Evolutionary conservation across 441 rosid species (phyloP).

Genomic region (Flueggea neowawraea): DNA sequence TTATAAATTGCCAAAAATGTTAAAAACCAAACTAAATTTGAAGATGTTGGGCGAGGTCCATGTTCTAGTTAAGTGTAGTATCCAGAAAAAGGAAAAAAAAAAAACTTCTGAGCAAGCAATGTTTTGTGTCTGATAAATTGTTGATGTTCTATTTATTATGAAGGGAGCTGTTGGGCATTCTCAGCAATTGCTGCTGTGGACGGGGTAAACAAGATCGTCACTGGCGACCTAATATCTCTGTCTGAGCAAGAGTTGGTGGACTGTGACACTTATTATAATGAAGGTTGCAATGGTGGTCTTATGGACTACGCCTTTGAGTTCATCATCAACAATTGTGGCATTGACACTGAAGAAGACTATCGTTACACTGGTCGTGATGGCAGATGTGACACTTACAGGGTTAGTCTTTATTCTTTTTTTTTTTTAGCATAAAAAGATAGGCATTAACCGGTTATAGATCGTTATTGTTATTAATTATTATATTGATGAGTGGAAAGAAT

Average conservation of each 20-base stretch:
- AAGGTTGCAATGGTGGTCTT: conserved; percentile 92
- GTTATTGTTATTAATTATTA: too few species aligned
- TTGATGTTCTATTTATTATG: conserved; percentile 9
- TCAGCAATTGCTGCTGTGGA: conserved; percentile 84
- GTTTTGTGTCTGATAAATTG: neutral
- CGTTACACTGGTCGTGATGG: conserved; percentile 63
- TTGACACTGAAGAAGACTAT: conserved; percentile 78
- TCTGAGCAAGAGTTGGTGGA: conserved; percentile 96
- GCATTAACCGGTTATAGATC: too few species aligned
- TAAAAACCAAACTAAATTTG: neutral
- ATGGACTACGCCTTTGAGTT: conserved; percentile 91
- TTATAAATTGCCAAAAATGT: too few species aligned
- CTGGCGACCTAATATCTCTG: conserved; percentile 59
- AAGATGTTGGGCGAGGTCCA: neutral
- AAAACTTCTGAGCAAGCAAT: too few species aligned
- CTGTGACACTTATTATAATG: conserved; percentile 66
- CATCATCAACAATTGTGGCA: conserved; percentile 82
- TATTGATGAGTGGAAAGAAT: neutral
- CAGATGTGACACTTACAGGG: conserved; percentile 64
- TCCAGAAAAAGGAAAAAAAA: too few species aligned
- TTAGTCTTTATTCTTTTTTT: conserved; percentile 20
- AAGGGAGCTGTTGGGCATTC: conserved; percentile 99
- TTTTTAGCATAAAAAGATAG: too few species aligned
- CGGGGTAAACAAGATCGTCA: conserved; percentile 80
- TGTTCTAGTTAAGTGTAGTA: neutral